Base-by-base conservation (phyloP, 768 basidiomycete species). In the Boletellus ananas region DNA sequence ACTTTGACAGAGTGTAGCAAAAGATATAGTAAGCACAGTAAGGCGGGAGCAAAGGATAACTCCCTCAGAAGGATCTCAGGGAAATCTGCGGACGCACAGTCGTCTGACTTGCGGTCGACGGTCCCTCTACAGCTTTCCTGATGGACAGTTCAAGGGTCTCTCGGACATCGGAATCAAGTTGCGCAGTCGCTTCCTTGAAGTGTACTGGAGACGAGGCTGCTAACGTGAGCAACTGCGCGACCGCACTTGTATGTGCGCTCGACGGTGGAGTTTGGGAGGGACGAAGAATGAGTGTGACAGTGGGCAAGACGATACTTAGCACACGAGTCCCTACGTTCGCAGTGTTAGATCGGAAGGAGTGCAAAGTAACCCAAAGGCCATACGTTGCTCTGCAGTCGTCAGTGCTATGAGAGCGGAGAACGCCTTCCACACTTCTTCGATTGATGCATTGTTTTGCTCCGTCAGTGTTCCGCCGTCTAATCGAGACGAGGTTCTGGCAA, bases 111-210 rank as follows among this genome's bases (percentile, higher is more conserved):
- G 63, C 45, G 1, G 70, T 59, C 14, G 70, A 65, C 13, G 64
- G 61, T 4, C 78, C 76, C 27, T 80, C 81, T 0, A 94, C 78
- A 4, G 85, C 84, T 46, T 84, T 83, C 53, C 94, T 78, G 43
- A 96, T 79, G 1, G 87, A 85, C 38, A 77, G 74, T 65, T 97
- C 94, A 45, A 97, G 65, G 20, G 78, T 68, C 42, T 84, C 82
- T 39, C 83, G 72, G 6, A 75, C 75, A 0, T 74, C 65, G 7
- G 73, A 63, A 25, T 85, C 83, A 18, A 97, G 74, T 42, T 78
- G 81, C 9, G 72, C 76, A 3, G 89, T 85, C 1, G 87, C 90
- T 39, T 92, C 90, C 64, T 90, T 92, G 79, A 97, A 97, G 12
- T 86, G 79, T 4, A 71, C 63, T 0, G 94, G 87, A 3, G 84